These are phyloP conservation scores for Pulveroboletus frians DNA, from an alignment of 768 basidiomycete genomes.

Conservation along the genomic window DNA sequence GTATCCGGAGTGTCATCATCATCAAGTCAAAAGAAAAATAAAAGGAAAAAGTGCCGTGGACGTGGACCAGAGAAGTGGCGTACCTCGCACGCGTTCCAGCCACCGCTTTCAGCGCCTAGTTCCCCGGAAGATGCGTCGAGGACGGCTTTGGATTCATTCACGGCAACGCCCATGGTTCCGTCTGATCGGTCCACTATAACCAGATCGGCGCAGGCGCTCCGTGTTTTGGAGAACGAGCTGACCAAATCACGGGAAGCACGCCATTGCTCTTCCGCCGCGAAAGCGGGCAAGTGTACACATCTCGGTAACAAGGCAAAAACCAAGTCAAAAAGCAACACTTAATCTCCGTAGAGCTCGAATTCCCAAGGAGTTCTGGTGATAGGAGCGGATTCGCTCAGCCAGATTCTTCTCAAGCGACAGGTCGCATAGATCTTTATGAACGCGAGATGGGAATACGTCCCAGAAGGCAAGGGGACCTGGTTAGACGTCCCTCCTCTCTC, in stretches of 20 bases:
- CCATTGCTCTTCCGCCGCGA: slow-evolving; percentile 19
- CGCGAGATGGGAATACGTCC: slow-evolving; percentile 60
- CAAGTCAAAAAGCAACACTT: slow-evolving; percentile 16
- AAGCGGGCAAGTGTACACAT: slow-evolving; percentile 15
- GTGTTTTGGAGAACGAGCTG: slow-evolving; percentile 5
- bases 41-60: background rate
- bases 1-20: slow-evolving; percentile 1
- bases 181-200: slow-evolving; percentile 12
- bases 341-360: slow-evolving; percentile 58
- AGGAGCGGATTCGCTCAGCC: slow-evolving; percentile 60
- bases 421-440: slow-evolving; percentile 74
- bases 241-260: slow-evolving; percentile 14
- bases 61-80: slow-evolving; percentile 10
- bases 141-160: slow-evolving; percentile 1
- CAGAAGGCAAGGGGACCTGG: slow-evolving; percentile 39
- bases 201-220: slow-evolving; percentile 23
- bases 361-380: slow-evolving; percentile 64
- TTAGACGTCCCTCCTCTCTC: slow-evolving; percentile 17
- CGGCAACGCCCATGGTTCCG: slow-evolving; percentile 18
- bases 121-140: slow-evolving; percentile 12
- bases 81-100: slow-evolving; percentile 7
- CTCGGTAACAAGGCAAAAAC: slow-evolving; percentile 11
- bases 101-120: background rate
- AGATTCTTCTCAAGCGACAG: slow-evolving; percentile 70
- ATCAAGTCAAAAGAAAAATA: background rate